Conservation (phyloP, 805 yeast genomes). For the Tetrapisispora fleetii region DNA sequence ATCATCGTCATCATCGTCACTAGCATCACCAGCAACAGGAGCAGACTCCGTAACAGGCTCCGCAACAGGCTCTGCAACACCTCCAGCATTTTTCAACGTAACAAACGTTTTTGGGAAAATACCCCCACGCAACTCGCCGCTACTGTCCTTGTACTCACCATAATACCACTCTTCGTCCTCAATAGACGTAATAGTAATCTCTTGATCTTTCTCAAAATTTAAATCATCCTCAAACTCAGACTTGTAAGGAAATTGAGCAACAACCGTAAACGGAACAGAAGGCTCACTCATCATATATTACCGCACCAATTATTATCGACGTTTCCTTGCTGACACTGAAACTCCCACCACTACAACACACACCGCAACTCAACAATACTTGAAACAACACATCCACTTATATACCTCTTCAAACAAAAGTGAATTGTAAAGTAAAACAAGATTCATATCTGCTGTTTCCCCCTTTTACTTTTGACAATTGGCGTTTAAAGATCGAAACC, state of each 20-base stretch:
- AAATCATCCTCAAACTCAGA: slow-evolving; percentile 80
- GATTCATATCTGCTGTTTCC: not conserved
- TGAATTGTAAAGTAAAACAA: too few species aligned
- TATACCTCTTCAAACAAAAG: not conserved
- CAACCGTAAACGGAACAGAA: slow-evolving; percentile 52
- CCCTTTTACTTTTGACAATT: not conserved
- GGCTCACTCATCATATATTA: slow-evolving; percentile 18
- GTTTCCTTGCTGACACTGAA: too few species aligned
- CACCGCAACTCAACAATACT: too few species aligned
- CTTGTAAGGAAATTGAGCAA: slow-evolving; percentile 56
- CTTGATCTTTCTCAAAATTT: slow-evolving; percentile 54
- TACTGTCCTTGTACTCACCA: slow-evolving; percentile 45
- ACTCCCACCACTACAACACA: too few species aligned
- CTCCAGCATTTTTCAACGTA: slow-evolving; percentile 18
- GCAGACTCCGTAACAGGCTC: not conserved
- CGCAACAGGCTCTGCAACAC: not conserved
- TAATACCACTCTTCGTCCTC: slow-evolving; percentile 91
- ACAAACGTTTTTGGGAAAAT: slow-evolving; percentile 87
- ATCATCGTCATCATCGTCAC: slow-evolving; percentile 7
- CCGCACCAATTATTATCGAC: too few species aligned
- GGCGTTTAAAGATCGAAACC: not conserved
- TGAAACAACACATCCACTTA: too few species aligned
- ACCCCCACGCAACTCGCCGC: slow-evolving; percentile 46
- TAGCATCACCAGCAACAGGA: slow-evolving; percentile 1
- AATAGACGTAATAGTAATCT: slow-evolving; percentile 62